Base-by-base conservation (phyloP, 148 eudicot genomes). In the Chenopodium formosanum region DNA sequence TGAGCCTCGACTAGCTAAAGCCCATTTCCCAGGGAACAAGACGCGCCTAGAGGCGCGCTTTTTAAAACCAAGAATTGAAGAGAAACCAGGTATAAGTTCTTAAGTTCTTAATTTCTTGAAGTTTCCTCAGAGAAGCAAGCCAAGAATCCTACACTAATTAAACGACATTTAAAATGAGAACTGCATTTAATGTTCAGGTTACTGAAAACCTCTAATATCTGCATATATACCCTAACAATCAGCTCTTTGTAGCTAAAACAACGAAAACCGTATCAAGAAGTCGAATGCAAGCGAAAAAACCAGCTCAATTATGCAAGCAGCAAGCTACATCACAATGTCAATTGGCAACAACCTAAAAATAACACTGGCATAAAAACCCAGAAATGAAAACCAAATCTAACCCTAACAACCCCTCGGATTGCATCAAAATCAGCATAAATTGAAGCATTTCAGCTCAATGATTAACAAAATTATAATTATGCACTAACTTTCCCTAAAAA, bases 261-360 rank as follows among this genome's bases (percentile, higher is more conserved):
- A 74, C 13, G 9, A 78, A 16, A 52, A 78, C 27, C 8, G 52
- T 11, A 8, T 23, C 46, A 20, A 52, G 37, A 71, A 73, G n/a
- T 71, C 50, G 14, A 73, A 52, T 47, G 44, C 72, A 53, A 56
- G 13, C 58, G 12, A 40, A 73, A 74, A 79, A 12, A 67, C 34
- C 76, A 80, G 83, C 80, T 80, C 77, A 80, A 69, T 34, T 47
- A 75, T 46, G 48, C 72, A 71, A 32, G 34, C 34, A 32, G 34
- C 34, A 32, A 82, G 14, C 20, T 81, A 17, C 78, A 58, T 31
- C 47, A 19, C 64, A 75, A 75, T 40, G 66, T 50, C 67, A 74
- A 76, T 47, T 29, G 67, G 74, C 67, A 83, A 74, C 56, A 73
- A 47, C 74, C 74, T 37, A 52, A 67, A 75, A 75, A 75, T 60